Evolutionary conservation across 148 eudicot genomes (phyloP).

Genomic region (Rhododendron molle): DNA sequence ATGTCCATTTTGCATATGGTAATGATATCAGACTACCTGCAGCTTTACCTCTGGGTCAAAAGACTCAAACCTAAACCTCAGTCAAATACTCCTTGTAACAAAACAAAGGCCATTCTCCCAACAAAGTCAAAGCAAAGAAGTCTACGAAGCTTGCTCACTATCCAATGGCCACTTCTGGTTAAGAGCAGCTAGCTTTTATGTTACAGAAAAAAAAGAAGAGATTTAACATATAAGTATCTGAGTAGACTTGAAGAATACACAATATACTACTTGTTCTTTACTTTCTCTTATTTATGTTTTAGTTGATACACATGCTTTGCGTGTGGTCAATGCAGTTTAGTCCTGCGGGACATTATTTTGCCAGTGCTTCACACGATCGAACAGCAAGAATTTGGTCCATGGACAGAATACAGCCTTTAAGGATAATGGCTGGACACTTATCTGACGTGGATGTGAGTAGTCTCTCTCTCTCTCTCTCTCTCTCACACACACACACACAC

Average conservation of each 20-base stretch:
- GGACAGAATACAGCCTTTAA: slow-evolving; percentile 89
- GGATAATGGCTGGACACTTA: slow-evolving; percentile 99
- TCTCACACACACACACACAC: neutral
- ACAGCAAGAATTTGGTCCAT: slow-evolving; percentile 97
- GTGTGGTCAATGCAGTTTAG: slow-evolving; percentile 70
- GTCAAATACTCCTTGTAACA: neutral
- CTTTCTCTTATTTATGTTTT: neutral
- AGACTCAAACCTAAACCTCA: neutral
- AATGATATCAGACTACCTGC: neutral
- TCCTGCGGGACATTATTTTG: slow-evolving; percentile 95
- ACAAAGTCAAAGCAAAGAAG: neutral
- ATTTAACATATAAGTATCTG: neutral
- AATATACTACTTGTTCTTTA: neutral
- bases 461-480: slow-evolving; percentile 4
- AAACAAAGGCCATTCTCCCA: neutral
- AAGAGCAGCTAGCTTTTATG: neutral
- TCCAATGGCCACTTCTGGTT: neutral
- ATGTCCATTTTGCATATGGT: neutral
- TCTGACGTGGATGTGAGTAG: slow-evolving; percentile 96
- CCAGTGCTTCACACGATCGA: slow-evolving; percentile 96
- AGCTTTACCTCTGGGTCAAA: neutral
- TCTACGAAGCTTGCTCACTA: neutral
- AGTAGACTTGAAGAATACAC: neutral
- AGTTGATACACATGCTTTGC: neutral
- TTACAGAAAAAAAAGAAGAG: neutral